phyloP scores from a whole-genome alignment of 78 protist genomes.

The Corallochytrium limacisporum region DNA sequence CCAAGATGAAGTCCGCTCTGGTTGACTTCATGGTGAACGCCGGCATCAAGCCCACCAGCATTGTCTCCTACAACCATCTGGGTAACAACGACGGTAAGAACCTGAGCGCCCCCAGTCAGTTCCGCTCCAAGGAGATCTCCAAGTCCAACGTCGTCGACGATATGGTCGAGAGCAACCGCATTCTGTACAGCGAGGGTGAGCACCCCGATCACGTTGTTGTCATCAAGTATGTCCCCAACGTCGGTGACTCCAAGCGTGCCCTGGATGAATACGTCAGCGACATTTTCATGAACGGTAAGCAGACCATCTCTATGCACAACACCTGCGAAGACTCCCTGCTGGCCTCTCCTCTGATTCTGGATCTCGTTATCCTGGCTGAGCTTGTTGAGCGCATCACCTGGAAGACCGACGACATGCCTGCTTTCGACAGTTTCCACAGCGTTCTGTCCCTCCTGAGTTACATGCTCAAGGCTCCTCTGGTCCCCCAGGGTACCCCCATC shows the following conservation, averaged over 20 bases:
- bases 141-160: slow-evolving; percentile 97
- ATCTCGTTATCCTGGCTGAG: slow-evolving; percentile 82
- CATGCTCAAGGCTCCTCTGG: slow-evolving; percentile 87
- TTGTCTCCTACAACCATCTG: slow-evolving; percentile 97
- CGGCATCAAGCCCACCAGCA: slow-evolving; percentile 89
- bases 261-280: slow-evolving; percentile 93
- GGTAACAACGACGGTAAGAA: slow-evolving; percentile 99
- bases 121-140: slow-evolving; percentile 97
- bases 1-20: slow-evolving; percentile 96
- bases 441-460: slow-evolving; percentile 68
- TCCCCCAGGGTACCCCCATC: slow-evolving; percentile 79
- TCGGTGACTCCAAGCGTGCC: slow-evolving; percentile 98
- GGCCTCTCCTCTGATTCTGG: slow-evolving; percentile 96
- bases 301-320: slow-evolving; percentile 79
- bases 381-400: slow-evolving; percentile 48
- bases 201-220: slow-evolving; percentile 96
- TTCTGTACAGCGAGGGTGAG: slow-evolving; percentile 81
- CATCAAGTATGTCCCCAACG: slow-evolving; percentile 97
- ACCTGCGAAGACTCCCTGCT: slow-evolving; percentile 77
- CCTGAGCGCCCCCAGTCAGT: slow-evolving; percentile 82
- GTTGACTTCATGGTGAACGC: slow-evolving; percentile 95
- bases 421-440: slow-evolving; percentile 54
- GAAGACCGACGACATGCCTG: slow-evolving; percentile 37
- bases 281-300: slow-evolving; percentile 93
- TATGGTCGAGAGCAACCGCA: slow-evolving; percentile 82